Evolutionary conservation across 768 basidiomycete genomes (phyloP), one percentile per base, ranked within the genome.

Genomic region (Rhodotorula graminis): DNA sequence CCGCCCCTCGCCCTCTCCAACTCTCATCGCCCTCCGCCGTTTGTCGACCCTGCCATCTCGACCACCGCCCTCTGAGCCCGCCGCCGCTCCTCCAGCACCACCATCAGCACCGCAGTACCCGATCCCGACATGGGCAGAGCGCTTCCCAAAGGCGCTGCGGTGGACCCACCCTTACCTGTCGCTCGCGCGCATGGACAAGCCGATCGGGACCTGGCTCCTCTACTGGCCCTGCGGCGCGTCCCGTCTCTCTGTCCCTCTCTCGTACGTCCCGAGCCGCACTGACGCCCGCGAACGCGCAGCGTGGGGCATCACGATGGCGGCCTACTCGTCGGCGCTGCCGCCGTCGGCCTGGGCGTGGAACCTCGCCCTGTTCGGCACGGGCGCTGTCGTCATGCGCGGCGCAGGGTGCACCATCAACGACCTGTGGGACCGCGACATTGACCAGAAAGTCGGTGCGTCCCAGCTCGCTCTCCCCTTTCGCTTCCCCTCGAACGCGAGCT

Each of bases 401-500:
- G 96, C 96, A 31, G 96, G 96, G 7, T 99, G 96, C 81, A 97
- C 92, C 6, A 95, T 99, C 77, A 99, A 99, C 80, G 96, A 99
- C 80, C 88, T 99, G 88, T 98, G 96, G 95, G 96, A 99, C 82
- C 85, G 85, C 74, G 88, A 91, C 72, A 86, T 96, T 58, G 96
- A 99, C 84, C 88, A 87, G 79, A 88, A 89, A 52, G 96, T 98
- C 61, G 93, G 94, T 93, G 78, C 69, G 87, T 81, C 44, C 31
- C 10, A 23, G 33, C 31, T 31, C 12, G 37, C 42, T 18, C 23
- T 42, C 40, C 40, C 47, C 50, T 25, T 5, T 25, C n/a, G 4
- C n/a, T 46, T 12, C 44, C 15, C 44, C 44, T 46, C 44, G 44
- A 46, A 5, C 40, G 18, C 31, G 7, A 10, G n/a, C 53, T 23